Conservation (phyloP, 2,329 filamentous ascomycete species). For the Trichoderma pleuroti region DNA sequence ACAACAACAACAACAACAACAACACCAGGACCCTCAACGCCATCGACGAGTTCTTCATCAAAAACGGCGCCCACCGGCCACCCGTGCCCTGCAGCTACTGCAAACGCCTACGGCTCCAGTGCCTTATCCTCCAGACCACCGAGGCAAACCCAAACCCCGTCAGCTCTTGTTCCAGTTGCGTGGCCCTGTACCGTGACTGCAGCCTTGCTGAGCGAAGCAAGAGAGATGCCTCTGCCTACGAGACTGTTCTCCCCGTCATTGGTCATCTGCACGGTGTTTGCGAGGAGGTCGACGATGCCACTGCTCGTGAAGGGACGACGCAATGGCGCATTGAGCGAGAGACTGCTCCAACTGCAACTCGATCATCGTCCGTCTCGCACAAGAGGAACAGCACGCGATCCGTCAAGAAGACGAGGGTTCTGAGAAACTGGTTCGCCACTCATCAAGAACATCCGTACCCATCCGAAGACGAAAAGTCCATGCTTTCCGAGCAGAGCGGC, state of each 20-base stretch:
- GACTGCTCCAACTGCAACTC: not conserved
- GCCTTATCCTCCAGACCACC: conserved; percentile 46
- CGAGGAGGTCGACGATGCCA: conserved; percentile 33
- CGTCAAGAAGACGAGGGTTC: conserved; percentile 42
- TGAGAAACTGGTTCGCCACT: conserved; percentile 45
- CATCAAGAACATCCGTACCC: conserved; percentile 48
- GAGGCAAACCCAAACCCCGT: conserved; percentile 47
- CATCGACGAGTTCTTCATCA: conserved; percentile 38
- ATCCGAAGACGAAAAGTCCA: conserved; percentile 42
- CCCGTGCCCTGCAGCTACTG: conserved; percentile 44
- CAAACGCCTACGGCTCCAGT: conserved; percentile 43
- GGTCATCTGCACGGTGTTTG: conserved; percentile 47
- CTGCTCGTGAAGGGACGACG: not conserved
- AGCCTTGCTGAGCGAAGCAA: conserved; percentile 45
- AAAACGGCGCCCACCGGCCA: conserved; percentile 42
- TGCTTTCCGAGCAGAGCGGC: conserved; percentile 41
- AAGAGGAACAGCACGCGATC: conserved; percentile 40
- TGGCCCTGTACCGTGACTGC: conserved; percentile 48
- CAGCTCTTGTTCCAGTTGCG: conserved; percentile 48
- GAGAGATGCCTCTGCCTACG: conserved; percentile 43
- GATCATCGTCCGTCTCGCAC: conserved; percentile 22
- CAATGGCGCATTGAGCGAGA: not conserved
- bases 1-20: too few species aligned
- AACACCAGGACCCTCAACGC: not conserved
- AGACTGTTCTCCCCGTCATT: conserved; percentile 45